Conservation (phyloP, 306 rosid genomes). For the Cucurbita moschata region DNA sequence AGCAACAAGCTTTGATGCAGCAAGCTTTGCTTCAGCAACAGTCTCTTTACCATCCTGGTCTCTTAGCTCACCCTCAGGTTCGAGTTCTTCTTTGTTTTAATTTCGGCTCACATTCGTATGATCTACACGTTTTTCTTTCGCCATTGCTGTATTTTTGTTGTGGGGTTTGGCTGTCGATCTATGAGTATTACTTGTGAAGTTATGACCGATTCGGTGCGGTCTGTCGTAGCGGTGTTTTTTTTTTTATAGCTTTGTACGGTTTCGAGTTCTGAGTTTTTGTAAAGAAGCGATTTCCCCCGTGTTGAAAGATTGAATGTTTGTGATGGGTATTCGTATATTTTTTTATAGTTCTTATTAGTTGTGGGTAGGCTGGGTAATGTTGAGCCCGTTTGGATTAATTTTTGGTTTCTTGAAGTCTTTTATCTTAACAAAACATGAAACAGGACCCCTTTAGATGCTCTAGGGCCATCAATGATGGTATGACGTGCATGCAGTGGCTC, state of each 20-base stretch:
- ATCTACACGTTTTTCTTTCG: neutral
- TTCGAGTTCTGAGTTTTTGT: neutral
- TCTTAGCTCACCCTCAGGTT: slow-evolving; percentile 97
- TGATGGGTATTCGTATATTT: neutral
- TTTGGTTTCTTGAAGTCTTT: neutral
- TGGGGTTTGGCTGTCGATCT: neutral
- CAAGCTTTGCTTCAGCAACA: slow-evolving; percentile 96
- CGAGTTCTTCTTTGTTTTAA: neutral
- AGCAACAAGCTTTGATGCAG: slow-evolving; percentile 88
- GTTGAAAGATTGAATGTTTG: neutral
- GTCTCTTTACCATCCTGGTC: slow-evolving; percentile 90
- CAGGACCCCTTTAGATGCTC: neutral
- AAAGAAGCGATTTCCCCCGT: neutral
- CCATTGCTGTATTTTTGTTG: neutral
- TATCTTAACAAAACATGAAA: neutral
- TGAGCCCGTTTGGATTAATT: neutral
- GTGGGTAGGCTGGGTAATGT: neutral
- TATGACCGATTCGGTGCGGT: neutral
- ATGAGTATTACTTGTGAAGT: neutral
- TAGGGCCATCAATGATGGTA: neutral
- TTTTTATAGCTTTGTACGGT: neutral
- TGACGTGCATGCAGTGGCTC: neutral
- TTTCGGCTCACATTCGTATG: neutral
- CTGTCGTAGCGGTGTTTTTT: neutral
- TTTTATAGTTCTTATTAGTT: neutral